Conservation (phyloP, 805 yeast genomes). For the Yarrowia osloensis region DNA sequence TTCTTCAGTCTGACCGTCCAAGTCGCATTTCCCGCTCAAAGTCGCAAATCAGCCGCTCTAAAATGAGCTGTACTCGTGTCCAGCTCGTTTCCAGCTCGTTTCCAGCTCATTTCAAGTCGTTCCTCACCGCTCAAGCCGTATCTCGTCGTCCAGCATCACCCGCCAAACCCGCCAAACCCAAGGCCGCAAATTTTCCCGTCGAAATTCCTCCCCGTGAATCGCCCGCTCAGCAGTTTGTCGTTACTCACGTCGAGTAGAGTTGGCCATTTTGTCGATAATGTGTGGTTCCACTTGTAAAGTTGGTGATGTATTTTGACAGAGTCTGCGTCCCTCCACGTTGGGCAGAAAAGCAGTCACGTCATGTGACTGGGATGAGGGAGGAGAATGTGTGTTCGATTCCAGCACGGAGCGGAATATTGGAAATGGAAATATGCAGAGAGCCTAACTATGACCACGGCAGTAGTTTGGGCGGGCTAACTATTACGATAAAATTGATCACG, state of each 20-base stretch:
- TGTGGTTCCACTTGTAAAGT: constrained; percentile 28
- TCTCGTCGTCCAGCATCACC: background rate
- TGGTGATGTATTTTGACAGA: constrained; percentile 19
- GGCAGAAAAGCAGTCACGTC: constrained; percentile 23
- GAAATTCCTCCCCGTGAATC: background rate
- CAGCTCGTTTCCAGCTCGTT: too few relatives aligned
- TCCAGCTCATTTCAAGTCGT: too few relatives aligned
- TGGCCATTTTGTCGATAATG: constrained; percentile 30
- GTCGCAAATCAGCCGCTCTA: background rate
- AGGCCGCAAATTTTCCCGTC: background rate
- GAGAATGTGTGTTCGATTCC: background rate
- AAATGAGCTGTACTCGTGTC: too few relatives aligned
- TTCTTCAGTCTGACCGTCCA: too few relatives aligned
- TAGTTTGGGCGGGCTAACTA: too few relatives aligned
- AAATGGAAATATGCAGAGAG: too few relatives aligned
- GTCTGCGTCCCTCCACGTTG: constrained; percentile 32
- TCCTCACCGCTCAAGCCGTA: background rate
- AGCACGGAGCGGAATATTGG: too few relatives aligned
- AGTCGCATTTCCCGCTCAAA: background rate
- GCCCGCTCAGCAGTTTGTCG: constrained; percentile 2
- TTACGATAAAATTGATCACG: too few relatives aligned
- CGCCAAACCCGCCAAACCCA: background rate
- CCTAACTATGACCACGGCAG: too few relatives aligned
- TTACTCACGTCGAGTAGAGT: constrained; percentile 30
- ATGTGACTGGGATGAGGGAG: background rate